phyloP scores from a whole-genome alignment of 257 asterid genomes.

The Echium plantagineum region DNA sequence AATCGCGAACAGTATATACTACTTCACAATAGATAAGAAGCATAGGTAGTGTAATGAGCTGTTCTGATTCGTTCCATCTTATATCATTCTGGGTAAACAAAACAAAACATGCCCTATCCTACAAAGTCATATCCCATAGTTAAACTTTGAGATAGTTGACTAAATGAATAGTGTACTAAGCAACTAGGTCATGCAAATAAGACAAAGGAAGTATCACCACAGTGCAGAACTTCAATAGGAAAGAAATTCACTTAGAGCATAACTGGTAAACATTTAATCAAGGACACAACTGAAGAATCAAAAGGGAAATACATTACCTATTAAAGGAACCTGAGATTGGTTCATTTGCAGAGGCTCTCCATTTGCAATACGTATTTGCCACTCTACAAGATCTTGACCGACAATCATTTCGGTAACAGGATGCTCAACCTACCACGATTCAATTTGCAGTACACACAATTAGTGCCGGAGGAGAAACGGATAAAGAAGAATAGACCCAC shows the following conservation, averaged over 20 bases:
- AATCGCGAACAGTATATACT: too few species aligned
- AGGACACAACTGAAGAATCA: not conserved
- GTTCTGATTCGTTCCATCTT: too few species aligned
- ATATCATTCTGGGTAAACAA: too few species aligned
- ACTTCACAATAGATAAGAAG: too few species aligned
- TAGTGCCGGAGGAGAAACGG: not conserved
- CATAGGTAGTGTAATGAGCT: too few species aligned
- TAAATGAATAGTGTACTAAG: not conserved
- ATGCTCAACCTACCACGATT: conserved; percentile 71
- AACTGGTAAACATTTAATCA: too few species aligned
- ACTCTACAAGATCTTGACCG: conserved; percentile 97
- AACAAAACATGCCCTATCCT: too few species aligned
- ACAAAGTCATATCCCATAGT: not conserved
- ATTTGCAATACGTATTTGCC: conserved; percentile 95
- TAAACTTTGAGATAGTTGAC: not conserved
- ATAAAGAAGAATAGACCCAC: not conserved
- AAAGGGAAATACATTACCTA: conserved; percentile 31
- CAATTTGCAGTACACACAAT: not conserved
- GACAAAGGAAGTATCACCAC: not conserved
- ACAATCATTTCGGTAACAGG: conserved; percentile 99
- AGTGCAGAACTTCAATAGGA: not conserved
- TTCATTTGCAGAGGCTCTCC: conserved; percentile 88
- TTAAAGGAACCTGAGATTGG: conserved; percentile 80
- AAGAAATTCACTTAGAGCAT: not conserved
- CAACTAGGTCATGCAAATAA: too few species aligned